Conservation (phyloP, 306 rosid species). For the Cicer arietinum region DNA sequence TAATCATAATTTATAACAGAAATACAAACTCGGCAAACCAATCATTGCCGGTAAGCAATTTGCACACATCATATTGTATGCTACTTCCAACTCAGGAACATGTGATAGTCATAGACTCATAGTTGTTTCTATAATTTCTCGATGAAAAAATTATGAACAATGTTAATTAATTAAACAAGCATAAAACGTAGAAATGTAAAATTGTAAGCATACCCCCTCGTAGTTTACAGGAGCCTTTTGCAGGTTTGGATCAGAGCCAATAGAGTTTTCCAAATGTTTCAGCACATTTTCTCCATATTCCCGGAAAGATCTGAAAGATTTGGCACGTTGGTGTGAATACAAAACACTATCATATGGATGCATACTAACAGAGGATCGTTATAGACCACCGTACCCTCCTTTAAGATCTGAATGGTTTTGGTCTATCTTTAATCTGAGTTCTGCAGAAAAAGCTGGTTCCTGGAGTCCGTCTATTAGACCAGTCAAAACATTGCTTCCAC, state of each 20-base stretch:
- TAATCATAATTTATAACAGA: slow-evolving; percentile 15
- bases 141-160: slow-evolving; percentile 5
- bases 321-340: slow-evolving; percentile 49
- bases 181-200: slow-evolving; percentile 28
- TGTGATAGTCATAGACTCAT: not conserved
- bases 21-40: slow-evolving; percentile 15
- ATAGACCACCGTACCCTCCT: slow-evolving; percentile 68
- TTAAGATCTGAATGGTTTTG: slow-evolving; percentile 86
- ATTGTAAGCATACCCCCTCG: slow-evolving; percentile 75
- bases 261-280: slow-evolving; percentile 71
- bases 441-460: slow-evolving; percentile 78
- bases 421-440: slow-evolving; percentile 84
- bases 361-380: slow-evolving; percentile 34
- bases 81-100: slow-evolving; percentile 25
- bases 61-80: not conserved
- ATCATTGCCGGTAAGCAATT: slow-evolving; percentile 31
- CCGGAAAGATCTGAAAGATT: slow-evolving; percentile 74
- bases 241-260: slow-evolving; percentile 64
- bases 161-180: slow-evolving; percentile 14
- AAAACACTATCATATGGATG: slow-evolving; percentile 29
- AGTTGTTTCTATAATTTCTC: slow-evolving; percentile 1
- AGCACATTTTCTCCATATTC: slow-evolving; percentile 91
- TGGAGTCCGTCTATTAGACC: slow-evolving; percentile 75
- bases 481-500: slow-evolving; percentile 90
- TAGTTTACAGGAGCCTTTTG: slow-evolving; percentile 81